A percentile compares a stretch with the other conserved stretches of the same genome.
phyloP scores from a whole-genome alignment of 2,329 filamentous ascomycete genomes.

The Fusarium transvaalense region DNA sequence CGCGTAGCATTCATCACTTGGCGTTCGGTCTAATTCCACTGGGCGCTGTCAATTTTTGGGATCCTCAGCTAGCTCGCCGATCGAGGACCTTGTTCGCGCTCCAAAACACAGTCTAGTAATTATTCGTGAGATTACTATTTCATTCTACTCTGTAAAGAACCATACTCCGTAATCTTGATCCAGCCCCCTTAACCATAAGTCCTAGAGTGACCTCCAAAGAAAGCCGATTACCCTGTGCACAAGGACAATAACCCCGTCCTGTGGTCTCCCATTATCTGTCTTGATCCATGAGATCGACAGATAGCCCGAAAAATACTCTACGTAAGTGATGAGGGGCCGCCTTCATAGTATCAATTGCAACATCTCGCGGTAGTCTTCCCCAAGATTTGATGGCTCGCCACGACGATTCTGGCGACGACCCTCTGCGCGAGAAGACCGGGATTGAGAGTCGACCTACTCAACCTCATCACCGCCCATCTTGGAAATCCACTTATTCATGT shows the following conservation, averaged over 20 bases:
- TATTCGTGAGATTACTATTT: slow-evolving; percentile 5
- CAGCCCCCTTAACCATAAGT: slow-evolving; percentile 9
- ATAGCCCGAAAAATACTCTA: slow-evolving; percentile 11
- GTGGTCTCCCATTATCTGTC: slow-evolving; percentile 7
- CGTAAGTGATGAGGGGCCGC: neutral
- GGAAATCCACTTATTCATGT: slow-evolving; percentile 71
- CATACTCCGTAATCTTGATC: slow-evolving; percentile 3
- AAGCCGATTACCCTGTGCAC: slow-evolving; percentile 11
- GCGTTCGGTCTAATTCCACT: slow-evolving; percentile 13
- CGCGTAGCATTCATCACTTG: slow-evolving; percentile 4
- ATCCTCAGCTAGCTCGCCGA: slow-evolving; percentile 9
- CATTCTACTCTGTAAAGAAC: neutral
- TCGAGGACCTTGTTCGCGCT: neutral
- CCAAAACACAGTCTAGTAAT: neutral
- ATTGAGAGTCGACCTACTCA: slow-evolving; percentile 36
- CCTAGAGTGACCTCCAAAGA: slow-evolving; percentile 16
- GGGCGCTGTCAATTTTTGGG: neutral
- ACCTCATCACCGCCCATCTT: slow-evolving; percentile 62
- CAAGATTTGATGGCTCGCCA: neutral
- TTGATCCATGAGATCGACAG: neutral
- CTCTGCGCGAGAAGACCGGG: neutral
- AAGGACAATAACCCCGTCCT: slow-evolving; percentile 6
- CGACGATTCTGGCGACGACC: neutral
- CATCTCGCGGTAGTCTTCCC: neutral
- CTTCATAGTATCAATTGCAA: neutral